Percentiles rank a stretch among this genome's conserved stretches.
Evolutionary conservation across 805 yeast species (phyloP).

Genomic region (Pichia rugopelliculosa): DNA sequence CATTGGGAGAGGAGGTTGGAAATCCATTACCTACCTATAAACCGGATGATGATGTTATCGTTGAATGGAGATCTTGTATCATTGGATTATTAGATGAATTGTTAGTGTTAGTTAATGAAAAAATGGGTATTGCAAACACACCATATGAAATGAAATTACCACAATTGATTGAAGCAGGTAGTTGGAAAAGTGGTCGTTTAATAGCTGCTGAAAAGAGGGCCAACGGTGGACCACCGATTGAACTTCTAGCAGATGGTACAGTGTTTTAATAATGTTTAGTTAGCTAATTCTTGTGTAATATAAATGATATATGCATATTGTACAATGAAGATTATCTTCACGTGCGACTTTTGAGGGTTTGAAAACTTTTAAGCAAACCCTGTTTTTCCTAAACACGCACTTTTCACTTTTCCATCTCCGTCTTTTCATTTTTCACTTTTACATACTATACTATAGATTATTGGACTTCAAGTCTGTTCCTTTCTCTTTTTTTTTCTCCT

Average conservation of each 20-base stretch:
- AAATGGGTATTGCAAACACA: slow-evolving; percentile 29
- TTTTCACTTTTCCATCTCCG: neutral
- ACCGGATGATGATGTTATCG: slow-evolving; percentile 53
- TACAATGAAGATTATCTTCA: no score
- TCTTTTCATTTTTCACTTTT: neutral
- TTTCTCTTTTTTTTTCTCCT: neutral
- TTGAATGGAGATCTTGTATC: slow-evolving; percentile 62
- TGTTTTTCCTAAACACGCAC: neutral
- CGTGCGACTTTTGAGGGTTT: neutral
- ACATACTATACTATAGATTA: neutral
- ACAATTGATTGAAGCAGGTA: slow-evolving; percentile 60
- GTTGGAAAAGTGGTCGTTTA: slow-evolving; percentile 60
- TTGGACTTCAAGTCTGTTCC: neutral
- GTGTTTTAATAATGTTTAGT: slow-evolving; percentile 35
- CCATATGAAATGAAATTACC: slow-evolving; percentile 37
- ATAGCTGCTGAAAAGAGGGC: slow-evolving; percentile 47
- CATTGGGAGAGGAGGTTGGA: slow-evolving; percentile 26
- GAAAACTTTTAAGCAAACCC: no score
- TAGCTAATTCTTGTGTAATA: neutral
- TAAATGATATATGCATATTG: no score
- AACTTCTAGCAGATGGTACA: slow-evolving; percentile 56
- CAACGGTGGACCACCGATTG: slow-evolving; percentile 55
- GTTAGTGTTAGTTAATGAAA: slow-evolving; percentile 43
- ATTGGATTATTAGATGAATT: slow-evolving; percentile 49
- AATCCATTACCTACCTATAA: slow-evolving; percentile 39